Evolutionary conservation across 164 flowering plant species (phyloP).

Genomic region (Magnolia changhungtana): DNA sequence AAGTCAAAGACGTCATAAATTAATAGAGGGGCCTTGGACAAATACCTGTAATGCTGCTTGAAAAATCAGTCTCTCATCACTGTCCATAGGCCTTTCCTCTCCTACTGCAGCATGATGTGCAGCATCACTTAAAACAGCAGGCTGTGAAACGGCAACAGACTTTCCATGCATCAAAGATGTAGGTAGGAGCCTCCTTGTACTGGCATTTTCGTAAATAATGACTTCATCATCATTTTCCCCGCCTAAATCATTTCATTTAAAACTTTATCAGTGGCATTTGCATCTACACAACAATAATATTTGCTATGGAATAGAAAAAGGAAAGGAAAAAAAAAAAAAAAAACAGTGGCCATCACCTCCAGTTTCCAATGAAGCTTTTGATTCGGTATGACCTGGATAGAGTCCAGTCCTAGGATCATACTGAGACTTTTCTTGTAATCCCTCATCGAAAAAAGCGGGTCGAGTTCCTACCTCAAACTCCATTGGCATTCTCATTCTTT

Average conservation of each 20-base stretch:
- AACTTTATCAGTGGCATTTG: conserved; percentile 28
- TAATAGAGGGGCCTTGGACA: background rate
- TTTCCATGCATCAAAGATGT: conserved; percentile 53
- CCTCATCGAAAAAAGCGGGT: background rate
- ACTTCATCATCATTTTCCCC: conserved; percentile 28
- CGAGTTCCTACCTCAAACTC: conserved; percentile 8
- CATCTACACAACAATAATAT: conserved; percentile 21
- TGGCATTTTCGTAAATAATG: conserved; percentile 34
- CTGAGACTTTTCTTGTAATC: background rate
- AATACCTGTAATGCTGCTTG: conserved; percentile 88
- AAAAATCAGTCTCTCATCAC: conserved; percentile 74
- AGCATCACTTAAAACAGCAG: conserved; percentile 43
- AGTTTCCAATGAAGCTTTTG: background rate
- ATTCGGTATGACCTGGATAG: background rate
- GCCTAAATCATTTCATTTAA: conserved; percentile 21
- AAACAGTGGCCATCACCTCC: conserved; percentile 24
- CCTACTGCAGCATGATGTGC: conserved; percentile 29
- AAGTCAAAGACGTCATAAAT: background rate
- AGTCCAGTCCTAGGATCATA: background rate
- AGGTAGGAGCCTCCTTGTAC: conserved; percentile 48
- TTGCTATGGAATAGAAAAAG: conserved; percentile 13
- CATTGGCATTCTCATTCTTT: background rate
- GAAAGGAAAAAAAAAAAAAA: background rate
- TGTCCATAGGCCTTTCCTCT: conserved; percentile 51
- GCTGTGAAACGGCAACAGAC: conserved; percentile 27